phyloP scores from a whole-genome alignment of 2,329 filamentous ascomycete genomes.

The Cladophialophora bantiana region DNA sequence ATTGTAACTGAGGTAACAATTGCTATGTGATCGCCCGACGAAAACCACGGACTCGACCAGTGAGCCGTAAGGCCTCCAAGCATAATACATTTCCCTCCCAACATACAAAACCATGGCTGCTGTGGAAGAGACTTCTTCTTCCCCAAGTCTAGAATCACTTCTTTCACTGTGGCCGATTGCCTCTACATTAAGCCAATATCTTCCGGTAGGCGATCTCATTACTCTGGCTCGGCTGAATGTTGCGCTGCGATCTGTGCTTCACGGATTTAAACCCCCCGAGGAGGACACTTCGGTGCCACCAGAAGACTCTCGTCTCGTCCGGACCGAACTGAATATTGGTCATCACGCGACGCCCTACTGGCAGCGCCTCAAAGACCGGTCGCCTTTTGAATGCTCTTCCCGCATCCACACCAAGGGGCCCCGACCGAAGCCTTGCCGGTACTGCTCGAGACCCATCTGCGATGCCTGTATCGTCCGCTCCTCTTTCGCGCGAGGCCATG shows the following conservation, averaged over 20 bases:
- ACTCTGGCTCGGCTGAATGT: conserved; percentile 41
- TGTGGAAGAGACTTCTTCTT: conserved; percentile 2
- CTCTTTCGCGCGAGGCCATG: conserved; percentile 41
- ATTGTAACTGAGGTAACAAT: not conserved
- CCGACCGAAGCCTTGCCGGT: conserved; percentile 40
- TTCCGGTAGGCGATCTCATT: conserved; percentile 43
- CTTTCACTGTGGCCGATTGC: conserved; percentile 43
- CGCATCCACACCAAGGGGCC: conserved; percentile 40
- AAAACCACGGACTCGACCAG: not conserved
- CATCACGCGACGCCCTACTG: conserved; percentile 43
- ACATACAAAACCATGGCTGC: conserved; percentile 12
- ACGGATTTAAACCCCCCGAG: conserved; percentile 41
- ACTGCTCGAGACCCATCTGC: conserved; percentile 44
- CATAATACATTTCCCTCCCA: not conserved
- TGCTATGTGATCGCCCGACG: not conserved
- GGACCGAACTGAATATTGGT: conserved; percentile 41
- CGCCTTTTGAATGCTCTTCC: conserved; percentile 42
- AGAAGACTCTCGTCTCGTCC: conserved; percentile 5
- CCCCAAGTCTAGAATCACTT: conserved; percentile 37
- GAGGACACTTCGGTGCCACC: not conserved
- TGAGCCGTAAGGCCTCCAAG: not conserved
- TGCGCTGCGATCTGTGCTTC: conserved; percentile 41
- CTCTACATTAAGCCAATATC: conserved; percentile 37
- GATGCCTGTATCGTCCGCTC: conserved; percentile 44
- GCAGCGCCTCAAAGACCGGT: conserved; percentile 41